Conservation (phyloP, 805 yeast genomes). For the Kazachstania africana region DNA sequence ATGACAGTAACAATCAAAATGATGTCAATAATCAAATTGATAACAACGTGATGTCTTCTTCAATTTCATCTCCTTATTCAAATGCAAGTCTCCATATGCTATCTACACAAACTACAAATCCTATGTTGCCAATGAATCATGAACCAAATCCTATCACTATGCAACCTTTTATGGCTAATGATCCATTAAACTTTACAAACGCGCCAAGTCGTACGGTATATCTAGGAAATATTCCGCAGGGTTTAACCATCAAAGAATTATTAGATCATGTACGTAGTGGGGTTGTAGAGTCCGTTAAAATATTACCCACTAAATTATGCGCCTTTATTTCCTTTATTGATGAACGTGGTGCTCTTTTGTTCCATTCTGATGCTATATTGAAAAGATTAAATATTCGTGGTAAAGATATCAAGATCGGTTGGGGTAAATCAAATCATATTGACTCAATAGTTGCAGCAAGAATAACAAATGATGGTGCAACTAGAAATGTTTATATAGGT, state of each 20-base stretch:
- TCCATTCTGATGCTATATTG: slow-evolving; percentile 86
- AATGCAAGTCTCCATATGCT: too few relatives aligned
- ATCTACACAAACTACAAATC: too few relatives aligned
- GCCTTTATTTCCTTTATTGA: slow-evolving; percentile 86
- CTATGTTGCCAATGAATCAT: too few relatives aligned
- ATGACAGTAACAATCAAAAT: too few relatives aligned
- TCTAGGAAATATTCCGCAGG: slow-evolving; percentile 78
- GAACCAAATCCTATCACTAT: too few relatives aligned
- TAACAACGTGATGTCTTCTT: too few relatives aligned
- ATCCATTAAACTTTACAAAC: slow-evolving; percentile 24
- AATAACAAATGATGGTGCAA: slow-evolving; percentile 77
- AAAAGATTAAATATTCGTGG: slow-evolving; percentile 72
- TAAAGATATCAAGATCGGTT: slow-evolving; percentile 76
- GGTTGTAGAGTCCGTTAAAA: slow-evolving; percentile 64
- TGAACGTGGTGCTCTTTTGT: slow-evolving; percentile 76
- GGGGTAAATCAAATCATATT: slow-evolving; percentile 78
- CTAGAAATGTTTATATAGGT: slow-evolving; percentile 88
- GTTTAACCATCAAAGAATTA: slow-evolving; percentile 67
- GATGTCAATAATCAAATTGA: too few relatives aligned
- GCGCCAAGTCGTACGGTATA: slow-evolving; percentile 81
- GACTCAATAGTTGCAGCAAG: slow-evolving; percentile 65
- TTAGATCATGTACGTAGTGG: slow-evolving; percentile 89
- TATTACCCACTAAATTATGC: slow-evolving; percentile 77
- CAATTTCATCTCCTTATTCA: too few relatives aligned
- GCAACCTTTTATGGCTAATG: slow-evolving; percentile 9